Base-by-base conservation (phyloP, 2,329 filamentous ascomycete species). In the Lachnellula hyalina region DNA sequence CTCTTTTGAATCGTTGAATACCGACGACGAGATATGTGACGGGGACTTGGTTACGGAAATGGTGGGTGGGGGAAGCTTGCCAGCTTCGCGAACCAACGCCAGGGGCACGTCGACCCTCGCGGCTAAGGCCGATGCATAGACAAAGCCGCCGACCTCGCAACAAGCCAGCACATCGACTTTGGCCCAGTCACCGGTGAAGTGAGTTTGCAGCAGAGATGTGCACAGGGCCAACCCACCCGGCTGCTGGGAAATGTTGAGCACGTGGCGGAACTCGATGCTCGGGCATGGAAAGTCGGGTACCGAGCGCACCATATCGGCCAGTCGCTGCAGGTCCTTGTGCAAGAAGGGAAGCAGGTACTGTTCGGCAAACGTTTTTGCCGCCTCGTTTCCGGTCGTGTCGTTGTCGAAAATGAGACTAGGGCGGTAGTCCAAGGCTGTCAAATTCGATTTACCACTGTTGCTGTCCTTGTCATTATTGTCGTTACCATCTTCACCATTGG, bases 1-100 rank as follows among this genome's bases (percentile, higher is more conserved):
- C 53, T 70, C 67, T 49, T 56, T 58, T 5, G 53, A 47, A 14
- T 62, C 47, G 1, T 60, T 54, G 1, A 65, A 59, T 48, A 51
- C 52, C n/a, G 65, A 67, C 53, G 76, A 76, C 0, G 81, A 83
- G 41, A 86, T 78, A 65, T 84, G 71, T 2, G 81, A 86, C 0
- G 66, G 32, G 1, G 63, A 32, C 64, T 78, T 85, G 41, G 7
- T 9, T 23, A 76, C 73, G 6, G 77, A 81, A 35, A 82, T 9
- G 0, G 70, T 79, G 0, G 82, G 82, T 7, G 78, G 77, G 0
- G 83, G 82, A 0, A 86, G 76, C 67, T 85, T 86, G 25, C 78
- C 78, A 9, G 74, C 75, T 63, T 80, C 70, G 40, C 83, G 80
- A 54, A 85, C 75, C 44, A 81, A 64, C 6, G 69, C 72, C 56